Base-by-base conservation (phyloP, 495 filamentous ascomycete genomes). In the Aspergillus panamensis region DNA sequence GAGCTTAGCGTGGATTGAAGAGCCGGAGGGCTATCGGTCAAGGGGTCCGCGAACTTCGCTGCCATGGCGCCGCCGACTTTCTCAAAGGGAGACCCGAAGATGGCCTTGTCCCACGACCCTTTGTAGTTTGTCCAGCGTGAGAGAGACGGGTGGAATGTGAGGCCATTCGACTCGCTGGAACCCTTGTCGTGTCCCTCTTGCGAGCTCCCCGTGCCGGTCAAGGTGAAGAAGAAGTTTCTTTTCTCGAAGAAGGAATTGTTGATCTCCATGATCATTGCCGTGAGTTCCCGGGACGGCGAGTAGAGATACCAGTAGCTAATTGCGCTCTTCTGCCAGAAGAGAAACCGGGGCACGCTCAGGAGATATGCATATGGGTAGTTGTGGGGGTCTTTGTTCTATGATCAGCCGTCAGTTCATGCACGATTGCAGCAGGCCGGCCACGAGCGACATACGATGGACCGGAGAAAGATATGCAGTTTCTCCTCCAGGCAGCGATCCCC, bases 61-160 rank as follows among this genome's bases (percentile, higher is more conserved):
- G 47, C 21, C 8, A 61, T 37, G 10, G 16, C 42, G 1, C 62
- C 62, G 9, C 55, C 62, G 9, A 65, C 51, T 19, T 62, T 61
- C 39, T 65, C 62, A 43, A 65, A 65, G 10, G 59, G 62, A 4
- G 62, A 65, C 10, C 50, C 55, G 31, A 65, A 62, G 14, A 62
- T 59, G 35, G 48, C 31, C 19, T 62, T 62, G 0, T 50, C 47
- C 60, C 56, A 60, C 6, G 17, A 35, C 3, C 60, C 60, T 37
- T 59, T 59, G 12, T 60, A 65, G n/a, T 49, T 53, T 12, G 55
- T 62, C 1, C 48, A 37, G n/a, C n/a, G 43, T 3, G 59, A 53
- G 14, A 16, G 33, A 37, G 33, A 37, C 8, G 33, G 2, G 8
- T 10, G 20, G 12, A 31, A 49, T 31, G 47, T 49, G 17, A 49